Evolutionary conservation across 1,284 basidiomycete species (phyloP), one percentile per base, ranked within the genome.

Genomic region (Pseudozyma tsukubaensis): DNA sequence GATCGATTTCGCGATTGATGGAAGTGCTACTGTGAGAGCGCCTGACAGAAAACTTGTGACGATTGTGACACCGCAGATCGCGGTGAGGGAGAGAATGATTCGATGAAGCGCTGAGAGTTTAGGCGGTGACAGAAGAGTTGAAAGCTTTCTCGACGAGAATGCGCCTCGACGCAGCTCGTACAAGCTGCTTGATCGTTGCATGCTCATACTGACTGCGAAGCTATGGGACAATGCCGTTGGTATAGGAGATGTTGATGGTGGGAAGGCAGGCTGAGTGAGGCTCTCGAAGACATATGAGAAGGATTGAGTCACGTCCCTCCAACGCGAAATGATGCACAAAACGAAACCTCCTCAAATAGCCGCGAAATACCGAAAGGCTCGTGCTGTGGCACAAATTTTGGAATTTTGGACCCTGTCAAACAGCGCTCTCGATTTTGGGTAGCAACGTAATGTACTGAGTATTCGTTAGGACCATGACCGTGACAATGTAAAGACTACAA

Each of bases 11-110:
- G 88, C 88, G 43, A 92, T 91, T 0, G 87, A 87, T 0, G 91
- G 90, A 2, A 93, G 85, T 0, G 90, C 87, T 48, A 92, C 89
- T 6, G 86, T 86, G 32, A 87, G 76, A 4, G 85, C 86, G 13
- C 87, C 87, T 32, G 79, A 84, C 10, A 86, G 65, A 66, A 61
- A 86, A 80, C 51, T 86, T 80, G 86, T 63, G 16, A 80, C 57
- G 9, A 79, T 45, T 0, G 79, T 79, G 18, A 76, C 73, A 16
- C 77, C 79, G 37, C 69, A 61, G 52, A 77, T 59, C 24, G 79
- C 63, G 19, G 62, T 32, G 36, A 80, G 67, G n/a, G 68, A 63
- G 12, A 77, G 61, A 19, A 71, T 45, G 57, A 59, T 75, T 0
- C 72, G 59, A 0, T 64, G 55, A 2, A 51, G 43, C 1, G 67